Conservation (phyloP, 495 filamentous ascomycete species). For the Podospora pseudoanserina region DNA sequence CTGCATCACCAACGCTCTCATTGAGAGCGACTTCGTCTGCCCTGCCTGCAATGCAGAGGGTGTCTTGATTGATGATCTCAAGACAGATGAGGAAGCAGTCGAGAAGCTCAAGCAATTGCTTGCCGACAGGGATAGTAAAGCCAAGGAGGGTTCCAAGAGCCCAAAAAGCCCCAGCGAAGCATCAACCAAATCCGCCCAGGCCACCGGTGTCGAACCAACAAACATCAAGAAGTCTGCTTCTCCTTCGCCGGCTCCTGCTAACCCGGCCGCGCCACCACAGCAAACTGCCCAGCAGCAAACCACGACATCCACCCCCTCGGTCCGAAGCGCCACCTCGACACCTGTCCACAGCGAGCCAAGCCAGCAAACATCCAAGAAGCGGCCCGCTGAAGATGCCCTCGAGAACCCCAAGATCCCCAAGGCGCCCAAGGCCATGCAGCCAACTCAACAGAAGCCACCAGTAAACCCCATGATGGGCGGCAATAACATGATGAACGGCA, state of each 20-base stretch:
- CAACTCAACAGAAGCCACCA: constrained; percentile 36
- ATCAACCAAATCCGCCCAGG: constrained; percentile 30
- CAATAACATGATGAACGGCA: constrained; percentile 36
- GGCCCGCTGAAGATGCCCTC: constrained; percentile 70
- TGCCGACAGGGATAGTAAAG: constrained; percentile 61
- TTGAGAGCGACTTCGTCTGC: constrained; percentile 95
- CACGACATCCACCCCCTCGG: constrained; percentile 8
- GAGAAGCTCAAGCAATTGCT: constrained; percentile 77
- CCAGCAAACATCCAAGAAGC: constrained; percentile 59
- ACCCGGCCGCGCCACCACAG: constrained; percentile 15
- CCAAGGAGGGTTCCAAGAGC: constrained; percentile 41
- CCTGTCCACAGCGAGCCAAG: constrained; percentile 38
- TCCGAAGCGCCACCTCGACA: constrained; percentile 27
- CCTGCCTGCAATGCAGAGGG: constrained; percentile 86
- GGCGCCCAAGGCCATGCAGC: constrained; percentile 56
- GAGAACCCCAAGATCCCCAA: constrained; percentile 63
- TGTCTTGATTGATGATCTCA: constrained; percentile 88
- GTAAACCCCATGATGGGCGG: constrained; percentile 12
- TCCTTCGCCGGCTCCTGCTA: constrained; percentile 31
- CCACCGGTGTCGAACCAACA: constrained; percentile 24
- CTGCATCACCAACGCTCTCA: constrained; percentile 95
- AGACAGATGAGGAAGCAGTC: constrained; percentile 69
- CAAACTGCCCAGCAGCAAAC: constrained; percentile 4
- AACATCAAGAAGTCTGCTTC: constrained; percentile 36
- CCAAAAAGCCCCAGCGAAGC: constrained; percentile 26